Evolutionary conservation across 129 eudicot species (phyloP).

Genomic region (Solidago caesia): DNA sequence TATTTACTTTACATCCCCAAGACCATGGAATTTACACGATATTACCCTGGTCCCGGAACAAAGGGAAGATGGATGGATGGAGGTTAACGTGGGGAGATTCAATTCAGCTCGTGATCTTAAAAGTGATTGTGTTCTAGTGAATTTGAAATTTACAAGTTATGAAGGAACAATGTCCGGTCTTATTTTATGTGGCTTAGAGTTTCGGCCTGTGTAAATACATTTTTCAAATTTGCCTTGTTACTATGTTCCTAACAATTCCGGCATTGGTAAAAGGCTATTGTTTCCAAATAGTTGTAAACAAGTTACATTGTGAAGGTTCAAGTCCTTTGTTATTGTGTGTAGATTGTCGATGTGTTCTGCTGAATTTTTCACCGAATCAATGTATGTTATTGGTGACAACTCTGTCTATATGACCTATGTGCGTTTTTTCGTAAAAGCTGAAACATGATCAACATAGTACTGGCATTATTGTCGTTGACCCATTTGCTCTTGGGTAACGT

Average conservation of each 20-base stretch:
- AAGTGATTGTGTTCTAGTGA: neutral
- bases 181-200: neutral
- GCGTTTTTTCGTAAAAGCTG: neutral
- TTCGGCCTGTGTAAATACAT: neutral
- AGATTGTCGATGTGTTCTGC: too few species aligned
- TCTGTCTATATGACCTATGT: neutral
- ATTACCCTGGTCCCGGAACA: neutral
- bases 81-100: neutral
- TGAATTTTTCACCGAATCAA: too few species aligned
- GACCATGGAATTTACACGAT: neutral
- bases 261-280: too few species aligned
- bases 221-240: too few species aligned
- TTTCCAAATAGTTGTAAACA: too few species aligned
- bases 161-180: neutral
- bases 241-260: too few species aligned
- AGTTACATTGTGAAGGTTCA: too few species aligned
- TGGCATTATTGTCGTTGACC: too few species aligned
- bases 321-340: too few species aligned
- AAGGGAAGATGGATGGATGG: slow-evolving; percentile 1
- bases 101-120: neutral
- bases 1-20: neutral
- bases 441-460: too few species aligned
- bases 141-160: neutral
- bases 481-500: too few species aligned
- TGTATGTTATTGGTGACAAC: too few species aligned